phyloP scores from a whole-genome alignment of 1,284 basidiomycete genomes.

The Tylopilus sp. region DNA sequence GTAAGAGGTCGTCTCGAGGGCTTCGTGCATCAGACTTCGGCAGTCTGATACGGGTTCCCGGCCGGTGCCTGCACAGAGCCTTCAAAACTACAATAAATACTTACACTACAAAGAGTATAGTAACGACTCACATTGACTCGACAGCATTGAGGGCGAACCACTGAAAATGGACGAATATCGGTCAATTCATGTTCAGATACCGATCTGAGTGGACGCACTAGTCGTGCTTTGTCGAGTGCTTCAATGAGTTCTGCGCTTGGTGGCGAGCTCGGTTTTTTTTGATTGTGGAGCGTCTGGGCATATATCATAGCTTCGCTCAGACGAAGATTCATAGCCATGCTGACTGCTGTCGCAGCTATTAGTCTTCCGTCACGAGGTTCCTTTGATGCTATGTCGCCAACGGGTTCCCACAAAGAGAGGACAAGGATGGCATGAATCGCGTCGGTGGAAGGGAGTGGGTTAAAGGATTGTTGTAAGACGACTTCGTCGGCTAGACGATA shows the following conservation, averaged over 20 bases:
- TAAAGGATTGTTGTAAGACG: conserved; percentile 40
- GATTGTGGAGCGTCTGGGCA: conserved; percentile 27
- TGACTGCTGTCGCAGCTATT: conserved; percentile 42
- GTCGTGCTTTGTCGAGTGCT: conserved; percentile 36
- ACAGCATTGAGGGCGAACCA: conserved; percentile 39
- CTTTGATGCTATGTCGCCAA: conserved; percentile 29
- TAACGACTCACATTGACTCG: conserved; percentile 39
- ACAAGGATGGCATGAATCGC: conserved; percentile 43
- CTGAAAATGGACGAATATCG: conserved; percentile 22
- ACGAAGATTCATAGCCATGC: conserved; percentile 45
- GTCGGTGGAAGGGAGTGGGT: conserved; percentile 38
- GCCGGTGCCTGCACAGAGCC: conserved; percentile 42
- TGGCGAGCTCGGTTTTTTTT: conserved; percentile 28
- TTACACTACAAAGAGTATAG: neutral
- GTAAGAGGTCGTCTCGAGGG: conserved; percentile 30
- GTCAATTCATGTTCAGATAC: conserved; percentile 13
- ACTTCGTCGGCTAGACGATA: conserved; percentile 40
- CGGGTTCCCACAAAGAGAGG: conserved; percentile 43
- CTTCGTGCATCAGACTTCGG: conserved; percentile 27
- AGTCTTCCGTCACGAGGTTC: conserved; percentile 40
- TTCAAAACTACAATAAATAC: conserved; percentile 18
- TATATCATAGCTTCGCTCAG: conserved; percentile 36
- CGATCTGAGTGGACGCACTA: conserved; percentile 31
- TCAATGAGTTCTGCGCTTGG: conserved; percentile 28
- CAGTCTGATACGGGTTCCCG: conserved; percentile 36